A percentile compares a stretch with the other conserved stretches of the same genome.
Conservation (phyloP, 495 filamentous ascomycete species). For the Filosporella fistucella region DNA sequence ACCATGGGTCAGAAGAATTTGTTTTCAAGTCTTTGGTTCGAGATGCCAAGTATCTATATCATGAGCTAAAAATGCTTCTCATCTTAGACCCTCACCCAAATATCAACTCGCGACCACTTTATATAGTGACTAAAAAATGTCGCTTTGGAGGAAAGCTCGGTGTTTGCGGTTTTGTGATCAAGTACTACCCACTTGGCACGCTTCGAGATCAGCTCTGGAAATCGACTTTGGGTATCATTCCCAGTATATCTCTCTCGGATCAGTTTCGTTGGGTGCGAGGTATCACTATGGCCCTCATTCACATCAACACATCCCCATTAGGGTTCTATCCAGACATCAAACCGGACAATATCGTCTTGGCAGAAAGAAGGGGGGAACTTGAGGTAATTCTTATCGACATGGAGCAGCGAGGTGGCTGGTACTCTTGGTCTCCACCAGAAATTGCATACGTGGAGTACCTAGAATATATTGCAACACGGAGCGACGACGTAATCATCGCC, state of each 20-base stretch:
- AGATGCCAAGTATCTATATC: constrained; percentile 30
- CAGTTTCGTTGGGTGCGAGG: constrained; percentile 27
- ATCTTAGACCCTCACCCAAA: constrained; percentile 25
- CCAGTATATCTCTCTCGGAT: constrained; percentile 7
- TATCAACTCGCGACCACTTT: constrained; percentile 24
- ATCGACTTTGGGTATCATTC: background rate
- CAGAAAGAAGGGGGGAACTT: background rate
- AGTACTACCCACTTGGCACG: constrained; percentile 26
- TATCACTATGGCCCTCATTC: constrained; percentile 26
- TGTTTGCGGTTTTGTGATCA: constrained; percentile 30
- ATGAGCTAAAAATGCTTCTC: constrained; percentile 34
- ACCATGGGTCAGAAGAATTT: constrained; percentile 1
- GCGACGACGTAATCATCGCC: background rate
- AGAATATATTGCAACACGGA: constrained; percentile 3
- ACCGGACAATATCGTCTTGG: constrained; percentile 31
- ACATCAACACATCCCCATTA: constrained; percentile 22
- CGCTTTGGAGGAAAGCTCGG: constrained; percentile 29
- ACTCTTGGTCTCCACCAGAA: constrained; percentile 46
- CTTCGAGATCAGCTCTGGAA: constrained; percentile 23
- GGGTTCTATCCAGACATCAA: constrained; percentile 35
- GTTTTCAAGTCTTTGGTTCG: constrained; percentile 20
- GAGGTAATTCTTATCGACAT: constrained; percentile 32
- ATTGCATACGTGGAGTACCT: constrained; percentile 39
- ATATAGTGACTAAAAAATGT: constrained; percentile 27
- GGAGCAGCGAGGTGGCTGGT: constrained; percentile 51